phyloP scores from a whole-genome alignment of 2,329 filamentous ascomycete species.

The Cladorrhinum sp. region DNA sequence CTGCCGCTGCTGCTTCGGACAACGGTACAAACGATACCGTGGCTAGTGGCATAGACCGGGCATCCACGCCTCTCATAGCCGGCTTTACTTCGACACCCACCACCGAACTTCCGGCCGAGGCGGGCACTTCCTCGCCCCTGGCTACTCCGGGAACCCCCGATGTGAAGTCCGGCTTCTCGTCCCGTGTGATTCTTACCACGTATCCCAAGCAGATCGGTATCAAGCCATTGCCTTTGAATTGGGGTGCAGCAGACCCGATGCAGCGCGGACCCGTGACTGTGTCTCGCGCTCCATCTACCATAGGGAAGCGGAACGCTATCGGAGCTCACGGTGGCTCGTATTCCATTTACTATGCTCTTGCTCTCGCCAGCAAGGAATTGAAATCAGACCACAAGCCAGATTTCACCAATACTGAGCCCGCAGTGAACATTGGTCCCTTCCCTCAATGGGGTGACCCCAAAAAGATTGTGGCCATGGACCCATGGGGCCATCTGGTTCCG shows the following conservation, averaged over 20 bases:
- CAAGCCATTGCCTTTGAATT: conserved; percentile 82
- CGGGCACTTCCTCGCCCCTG: conserved; percentile 25
- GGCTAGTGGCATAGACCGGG: conserved; percentile 1
- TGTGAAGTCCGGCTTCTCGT: conserved; percentile 47
- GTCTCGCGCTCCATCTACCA: conserved; percentile 70
- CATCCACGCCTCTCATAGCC: conserved; percentile 20
- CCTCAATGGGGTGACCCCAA: conserved; percentile 84
- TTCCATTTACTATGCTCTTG: conserved; percentile 91
- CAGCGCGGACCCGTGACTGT: conserved; percentile 86
- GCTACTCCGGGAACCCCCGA: conserved; percentile 24
- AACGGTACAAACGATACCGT: conserved; percentile 1
- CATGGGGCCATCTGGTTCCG: conserved; percentile 81
- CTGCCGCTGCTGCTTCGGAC: neutral
- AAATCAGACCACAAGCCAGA: conserved; percentile 74
- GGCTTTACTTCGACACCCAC: conserved; percentile 25
- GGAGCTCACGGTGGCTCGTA: conserved; percentile 73
- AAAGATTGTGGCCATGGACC: conserved; percentile 98
- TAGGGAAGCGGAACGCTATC: conserved; percentile 75
- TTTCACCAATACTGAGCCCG: conserved; percentile 78
- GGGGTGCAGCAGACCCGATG: conserved; percentile 74
- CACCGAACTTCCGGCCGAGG: conserved; percentile 26
- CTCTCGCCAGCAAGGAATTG: conserved; percentile 86
- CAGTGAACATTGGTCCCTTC: conserved; percentile 84
- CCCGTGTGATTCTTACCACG: conserved; percentile 61
- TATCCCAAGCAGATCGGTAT: conserved; percentile 95